Conservation (phyloP, 495 filamentous ascomycete genomes). For the Trichoderma parareesei region DNA sequence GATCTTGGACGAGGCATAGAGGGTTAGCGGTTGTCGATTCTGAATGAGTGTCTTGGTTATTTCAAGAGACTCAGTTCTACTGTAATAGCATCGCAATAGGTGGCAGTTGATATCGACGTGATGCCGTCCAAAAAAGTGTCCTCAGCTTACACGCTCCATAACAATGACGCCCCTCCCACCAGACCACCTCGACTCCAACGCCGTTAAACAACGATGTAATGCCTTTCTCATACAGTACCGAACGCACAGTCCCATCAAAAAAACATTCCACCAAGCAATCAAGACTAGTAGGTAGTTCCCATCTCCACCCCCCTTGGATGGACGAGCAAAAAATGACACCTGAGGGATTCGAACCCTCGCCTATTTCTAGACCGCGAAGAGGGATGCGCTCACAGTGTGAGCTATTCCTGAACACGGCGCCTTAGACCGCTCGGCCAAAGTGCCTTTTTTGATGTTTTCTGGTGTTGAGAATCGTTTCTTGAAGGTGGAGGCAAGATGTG, state of each 20-base stretch:
- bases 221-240: no score
- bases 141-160: no score
- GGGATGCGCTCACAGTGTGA: conserved; percentile 8
- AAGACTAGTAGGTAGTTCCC: no score
- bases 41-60: background rate
- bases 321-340: conserved; percentile 18
- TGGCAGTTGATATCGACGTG: no score
- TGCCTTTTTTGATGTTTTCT: conserved; percentile 13
- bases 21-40: background rate
- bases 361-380: conserved; percentile 24
- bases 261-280: no score
- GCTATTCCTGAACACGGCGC: conserved; percentile 25
- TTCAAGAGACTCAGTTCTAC: background rate
- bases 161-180: no score
- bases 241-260: no score
- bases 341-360: conserved; percentile 31
- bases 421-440: conserved; percentile 29
- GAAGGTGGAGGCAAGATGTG: background rate
- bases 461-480: background rate
- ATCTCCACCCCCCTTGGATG: background rate
- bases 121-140: no score
- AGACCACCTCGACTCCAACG: no score
- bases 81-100: no score
- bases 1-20: conserved; percentile 1
- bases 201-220: no score